Evolutionary conservation across 257 asterid species (phyloP).

Genomic region (Solanum sitiens): DNA sequence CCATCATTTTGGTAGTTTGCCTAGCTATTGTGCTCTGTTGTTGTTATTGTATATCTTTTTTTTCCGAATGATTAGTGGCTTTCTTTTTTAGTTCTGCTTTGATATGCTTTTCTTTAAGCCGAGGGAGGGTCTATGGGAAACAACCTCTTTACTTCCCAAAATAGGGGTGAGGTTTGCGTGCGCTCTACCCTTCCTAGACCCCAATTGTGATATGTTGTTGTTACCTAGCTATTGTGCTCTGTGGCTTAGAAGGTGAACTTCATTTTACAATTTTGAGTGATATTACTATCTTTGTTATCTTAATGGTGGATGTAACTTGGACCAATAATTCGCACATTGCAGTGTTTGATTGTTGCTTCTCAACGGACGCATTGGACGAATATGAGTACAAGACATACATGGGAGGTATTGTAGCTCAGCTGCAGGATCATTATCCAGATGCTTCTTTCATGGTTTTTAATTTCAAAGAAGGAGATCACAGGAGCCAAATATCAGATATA

Average conservation of each 20-base stretch:
- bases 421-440: slow-evolving; percentile 94
- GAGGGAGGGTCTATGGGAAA: background rate
- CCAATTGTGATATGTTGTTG: background rate
- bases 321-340: slow-evolving; percentile 6
- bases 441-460: slow-evolving; percentile 98
- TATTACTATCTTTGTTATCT: background rate
- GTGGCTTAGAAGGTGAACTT: background rate
- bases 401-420: slow-evolving; percentile 94
- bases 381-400: slow-evolving; percentile 79
- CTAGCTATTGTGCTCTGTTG: background rate
- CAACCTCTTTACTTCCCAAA: background rate
- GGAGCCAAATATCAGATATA: slow-evolving; percentile 81
- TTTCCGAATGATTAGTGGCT: background rate
- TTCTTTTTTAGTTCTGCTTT: background rate
- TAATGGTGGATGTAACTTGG: background rate
- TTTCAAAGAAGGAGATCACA: slow-evolving; percentile 81
- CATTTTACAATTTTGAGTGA: background rate
- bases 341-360: slow-evolving; percentile 99
- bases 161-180: background rate
- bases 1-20: background rate
- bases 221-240: background rate
- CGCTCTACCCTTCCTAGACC: background rate
- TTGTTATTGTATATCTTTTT: background rate
- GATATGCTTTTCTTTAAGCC: background rate
- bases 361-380: slow-evolving; percentile 75